Evolutionary conservation across 2,329 filamentous ascomycete species (phyloP), one percentile per base, ranked within the genome.

Genomic region (Ophiostoma sp.): DNA sequence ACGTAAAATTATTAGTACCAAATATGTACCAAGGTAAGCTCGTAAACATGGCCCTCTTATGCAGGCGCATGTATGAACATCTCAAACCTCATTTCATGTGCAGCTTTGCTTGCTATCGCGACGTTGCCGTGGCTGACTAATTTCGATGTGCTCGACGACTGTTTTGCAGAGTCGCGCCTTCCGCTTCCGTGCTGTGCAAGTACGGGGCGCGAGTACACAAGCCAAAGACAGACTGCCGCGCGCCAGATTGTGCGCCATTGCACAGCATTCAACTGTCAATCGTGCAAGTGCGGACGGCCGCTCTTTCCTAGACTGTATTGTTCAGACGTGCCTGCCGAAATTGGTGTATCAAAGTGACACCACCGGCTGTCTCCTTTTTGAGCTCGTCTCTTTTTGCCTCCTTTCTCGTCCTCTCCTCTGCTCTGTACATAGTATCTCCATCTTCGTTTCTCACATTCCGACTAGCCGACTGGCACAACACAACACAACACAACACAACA

Each of bases 301-400:
- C 31, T 64, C 60, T n/a, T 64, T 36, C 60, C 27, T 8, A 60
- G 23, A 31, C 27, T 31, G 27, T 35, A 23, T 5, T 15, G 20
- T n/a, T 36, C 33, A 36, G 60, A 35, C 6, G 60, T 64, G 20
- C 60, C 60, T 64, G 60, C 60, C 60, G 60, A 64, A 36, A 64
- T 36, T 64, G 60, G 31, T 36, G 60, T n/a, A 64, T 36, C 60
- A 64, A n/a, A 64, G 60, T 64, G 60, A n/a, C 60, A 64, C 60
- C 33, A 31, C 10, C 17, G 33, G 17, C 31, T 57, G 23, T 11
- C n/a, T 13, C 23, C 17, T 57, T 11, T 27, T 57, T 20, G 13
- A 17, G 44, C 44, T 8, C n/a, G 52, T 23, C 8, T 23, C 11
- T 39, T 64, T 36, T 23, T 35, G 27, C 57, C 27, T 62, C 27